Conservation (phyloP, 345 rosid genomes). For the Mallotus nudiflorus region DNA sequence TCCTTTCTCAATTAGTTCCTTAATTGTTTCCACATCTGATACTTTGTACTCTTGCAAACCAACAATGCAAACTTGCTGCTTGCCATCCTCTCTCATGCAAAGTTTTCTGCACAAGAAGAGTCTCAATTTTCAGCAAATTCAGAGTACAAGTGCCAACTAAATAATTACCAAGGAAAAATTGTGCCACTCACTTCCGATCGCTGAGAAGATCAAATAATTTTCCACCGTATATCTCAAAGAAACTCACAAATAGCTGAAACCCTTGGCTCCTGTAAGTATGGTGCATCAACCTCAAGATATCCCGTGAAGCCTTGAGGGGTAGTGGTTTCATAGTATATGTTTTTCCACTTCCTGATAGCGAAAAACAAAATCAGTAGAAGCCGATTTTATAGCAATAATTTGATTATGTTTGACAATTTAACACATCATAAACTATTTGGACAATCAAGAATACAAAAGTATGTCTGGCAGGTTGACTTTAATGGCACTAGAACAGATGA, state of each 20-base stretch:
- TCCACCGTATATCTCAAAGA: slow-evolving; percentile 97
- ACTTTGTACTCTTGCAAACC: slow-evolving; percentile 96
- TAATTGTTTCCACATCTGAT: slow-evolving; percentile 88
- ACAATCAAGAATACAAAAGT: neutral
- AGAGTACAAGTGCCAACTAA: neutral
- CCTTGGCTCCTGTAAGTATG: slow-evolving; percentile 94
- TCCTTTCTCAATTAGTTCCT: slow-evolving; percentile 95
- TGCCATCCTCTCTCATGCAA: slow-evolving; percentile 99
- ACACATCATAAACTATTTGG: neutral
- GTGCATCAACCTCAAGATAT: slow-evolving; percentile 94
- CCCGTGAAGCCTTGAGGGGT: slow-evolving; percentile 92
- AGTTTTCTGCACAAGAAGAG: slow-evolving; percentile 56
- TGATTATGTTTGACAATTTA: neutral
- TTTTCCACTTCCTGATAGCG: slow-evolving; percentile 86
- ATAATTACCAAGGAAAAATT: slow-evolving; percentile 2
- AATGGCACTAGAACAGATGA: neutral
- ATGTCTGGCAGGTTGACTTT: neutral
- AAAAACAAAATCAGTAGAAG: slow-evolving; percentile 6
- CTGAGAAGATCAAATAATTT: slow-evolving; percentile 89
- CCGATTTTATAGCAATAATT: slow-evolving; percentile 1
- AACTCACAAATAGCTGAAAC: slow-evolving; percentile 87
- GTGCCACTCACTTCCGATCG: slow-evolving; percentile 82
- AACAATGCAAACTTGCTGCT: slow-evolving; percentile 96
- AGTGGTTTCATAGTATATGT: slow-evolving; percentile 96
- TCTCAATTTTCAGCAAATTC: slow-evolving; percentile 18